Evolutionary conservation across 1,284 basidiomycete species (phyloP), one percentile per base, ranked within the genome.

Genomic region (Pseudozyma flocculosa): DNA sequence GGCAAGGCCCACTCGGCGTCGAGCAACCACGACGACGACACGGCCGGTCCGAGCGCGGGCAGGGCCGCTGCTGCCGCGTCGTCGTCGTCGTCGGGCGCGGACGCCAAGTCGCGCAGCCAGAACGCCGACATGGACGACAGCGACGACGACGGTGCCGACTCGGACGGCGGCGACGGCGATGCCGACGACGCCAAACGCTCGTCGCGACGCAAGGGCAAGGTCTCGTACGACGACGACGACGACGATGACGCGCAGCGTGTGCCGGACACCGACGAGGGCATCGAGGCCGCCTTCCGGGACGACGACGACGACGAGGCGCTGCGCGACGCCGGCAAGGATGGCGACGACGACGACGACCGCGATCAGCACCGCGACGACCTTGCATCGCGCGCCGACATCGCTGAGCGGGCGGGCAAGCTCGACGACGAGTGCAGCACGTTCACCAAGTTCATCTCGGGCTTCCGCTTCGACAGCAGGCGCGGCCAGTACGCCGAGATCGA

Each of bases 1-100:
- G 93, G 93, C 8, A 88, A 65, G 18, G 73, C 72, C 41, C 40
- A 74, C 56, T 42, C 68, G 88, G 78, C 92, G 89, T 24, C 86
- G 81, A 55, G 80, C 80, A 45, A 80, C 79, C 82, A 82, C 23
- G 85, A 80, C 57, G 85, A 87, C 44, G 88, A 88, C 56, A 83
- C n/a, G n/a, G n/a, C n/a, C n/a, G n/a, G n/a, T n/a, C n/a, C n/a
- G n/a, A n/a, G n/a, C n/a, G n/a, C n/a, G n/a, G n/a, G n/a, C n/a
- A n/a, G n/a, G n/a, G n/a, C n/a, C n/a, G n/a, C n/a, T n/a, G n/a
- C n/a, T n/a, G n/a, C n/a, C n/a, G n/a, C n/a, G n/a, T n/a, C n/a
- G n/a, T n/a, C n/a, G n/a, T 45, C 23, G 9, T 19, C 34, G 21
- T 44, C 41, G 32, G 51, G 56, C 29, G 36, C 45, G 37, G 43